Evolutionary conservation across 2,329 filamentous ascomycete genomes (phyloP), one percentile per base, ranked within the genome.

Genomic region (Pseudogymnoascus sp.): DNA sequence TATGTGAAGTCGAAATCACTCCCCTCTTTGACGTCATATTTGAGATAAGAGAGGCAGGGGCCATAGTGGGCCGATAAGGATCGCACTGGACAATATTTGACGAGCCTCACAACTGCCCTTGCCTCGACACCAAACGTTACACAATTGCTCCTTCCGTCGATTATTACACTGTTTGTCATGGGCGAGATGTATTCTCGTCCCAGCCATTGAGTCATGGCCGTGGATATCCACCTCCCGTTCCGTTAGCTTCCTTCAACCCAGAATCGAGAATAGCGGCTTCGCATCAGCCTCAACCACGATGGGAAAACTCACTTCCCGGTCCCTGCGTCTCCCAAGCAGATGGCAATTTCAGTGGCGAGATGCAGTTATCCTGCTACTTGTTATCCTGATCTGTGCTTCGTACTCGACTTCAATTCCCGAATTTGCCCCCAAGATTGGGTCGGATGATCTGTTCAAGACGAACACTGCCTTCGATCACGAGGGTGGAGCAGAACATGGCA

Each of bases 71-170:
- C 25, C 44, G 44, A 51, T 51, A 51, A 51, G 44, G 13, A n/a
- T 9, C 27, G 44, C 31, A 51, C 44, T 25, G 44, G 15, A 51
- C 44, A 7, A 31, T 51, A 51, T 51, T 51, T 31, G 44, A 51
- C 44, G 25, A 51, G 25, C 44, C 25, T 51, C 13, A 7, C 25
- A 31, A 15, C 44, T 51, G 10, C 44, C 39, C 25, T 51, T 51
- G 25, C 44, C 9, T 51, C 25, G 7, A n/a, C 44, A 51, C 44
- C 44, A 51, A 51, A 31, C 8, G 27, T 29, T 51, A 31, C 44
- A 51, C 25, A 51, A 31, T 31, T 51, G 44, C 44, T 51, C 44
- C 44, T 51, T 51, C 44, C 44, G 44, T 51, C 44, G 17, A 51
- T 51, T 29, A 51, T 51, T 9, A 29, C n/a, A 51, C 27, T 15